Evolutionary conservation across 352 stramenopile species (phyloP), one percentile per base, ranked within the genome.

Genomic region (Thalassiosira ordinaria): DNA sequence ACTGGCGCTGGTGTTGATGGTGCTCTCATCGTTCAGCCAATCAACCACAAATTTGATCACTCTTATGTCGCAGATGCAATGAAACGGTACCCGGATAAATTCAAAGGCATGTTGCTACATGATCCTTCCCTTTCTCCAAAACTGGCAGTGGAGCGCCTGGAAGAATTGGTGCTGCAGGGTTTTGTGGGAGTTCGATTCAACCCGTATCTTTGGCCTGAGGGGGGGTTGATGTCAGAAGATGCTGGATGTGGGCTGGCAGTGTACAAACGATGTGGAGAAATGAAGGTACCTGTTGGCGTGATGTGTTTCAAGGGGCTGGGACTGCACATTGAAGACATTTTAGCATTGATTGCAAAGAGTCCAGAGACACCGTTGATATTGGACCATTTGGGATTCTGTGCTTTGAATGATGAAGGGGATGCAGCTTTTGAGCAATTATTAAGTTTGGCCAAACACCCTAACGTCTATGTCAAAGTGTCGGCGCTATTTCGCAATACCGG

Each of bases 1-100:
- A 57, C 78, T 9, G 70, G 72, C 5, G 72, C 77, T 20, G 82
- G 84, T 44, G 89, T 95, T 7, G 82, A 93, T 64, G 89, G 89
- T 24, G 79, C 89, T 14, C 69, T 95, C 0, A 92, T 95, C 65
- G 89, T 95, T 1, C 91, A 96, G 82, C 92, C 92, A 4, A 95
- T 95, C 79, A 95, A 95, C 80, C 89, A 95, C 68, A 93, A 94
- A 80, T 95, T 89, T 71, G 92, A 96, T 75, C 92, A 96, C 72
- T 87, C 83, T 0, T 95, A 94, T 70, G 91, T 95, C 1, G 64
- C 62, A 5, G 64, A 85, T 69, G 86, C 84, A 8, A 89, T 94
- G 0, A 68, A 88, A 31, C 53, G 74, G 37, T 73, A 94, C 65
- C 89, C 91, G 6, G 18, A 67, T 33, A 85, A 84, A 49, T 96